Conservation (phyloP, 2,329 filamentous ascomycete species). For the Ascochyta koolunga region DNA sequence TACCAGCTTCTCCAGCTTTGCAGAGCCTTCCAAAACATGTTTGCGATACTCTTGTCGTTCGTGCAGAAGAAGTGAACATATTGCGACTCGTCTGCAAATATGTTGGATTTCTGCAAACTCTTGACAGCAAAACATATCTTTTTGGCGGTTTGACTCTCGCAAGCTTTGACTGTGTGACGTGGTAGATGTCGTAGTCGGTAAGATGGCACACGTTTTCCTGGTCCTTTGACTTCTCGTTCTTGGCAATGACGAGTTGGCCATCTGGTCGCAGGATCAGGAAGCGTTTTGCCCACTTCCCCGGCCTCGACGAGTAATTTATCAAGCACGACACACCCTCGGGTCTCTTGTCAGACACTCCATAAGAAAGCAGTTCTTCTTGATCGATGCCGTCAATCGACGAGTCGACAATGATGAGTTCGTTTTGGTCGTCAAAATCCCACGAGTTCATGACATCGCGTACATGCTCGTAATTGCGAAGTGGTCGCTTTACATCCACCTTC, state of each 20-base stretch:
- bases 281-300: constrained; percentile 88
- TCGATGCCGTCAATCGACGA: constrained; percentile 60
- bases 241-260: constrained; percentile 74
- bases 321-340: constrained; percentile 72
- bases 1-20: constrained; percentile 94
- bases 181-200: constrained; percentile 92
- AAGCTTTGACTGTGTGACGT: constrained; percentile 70
- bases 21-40: constrained; percentile 72
- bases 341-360: constrained; percentile 66
- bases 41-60: constrained; percentile 70
- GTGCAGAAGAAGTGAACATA: constrained; percentile 93
- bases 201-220: constrained; percentile 77
- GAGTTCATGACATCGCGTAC: constrained; percentile 90
- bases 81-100: constrained; percentile 82
- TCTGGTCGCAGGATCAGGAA: constrained; percentile 74
- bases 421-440: constrained; percentile 83
- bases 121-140: constrained; percentile 87
- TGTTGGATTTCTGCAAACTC: constrained; percentile 84
- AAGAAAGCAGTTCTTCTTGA: constrained; percentile 67
- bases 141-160: constrained; percentile 80
- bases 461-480: constrained; percentile 82
- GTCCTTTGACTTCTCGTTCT: constrained; percentile 73
- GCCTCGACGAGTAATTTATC: constrained; percentile 80
- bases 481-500: constrained; percentile 78
- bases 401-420: constrained; percentile 72